Evolutionary conservation across 768 basidiomycete genomes (phyloP).

Genomic region (Macrolepiota albuminosa): DNA sequence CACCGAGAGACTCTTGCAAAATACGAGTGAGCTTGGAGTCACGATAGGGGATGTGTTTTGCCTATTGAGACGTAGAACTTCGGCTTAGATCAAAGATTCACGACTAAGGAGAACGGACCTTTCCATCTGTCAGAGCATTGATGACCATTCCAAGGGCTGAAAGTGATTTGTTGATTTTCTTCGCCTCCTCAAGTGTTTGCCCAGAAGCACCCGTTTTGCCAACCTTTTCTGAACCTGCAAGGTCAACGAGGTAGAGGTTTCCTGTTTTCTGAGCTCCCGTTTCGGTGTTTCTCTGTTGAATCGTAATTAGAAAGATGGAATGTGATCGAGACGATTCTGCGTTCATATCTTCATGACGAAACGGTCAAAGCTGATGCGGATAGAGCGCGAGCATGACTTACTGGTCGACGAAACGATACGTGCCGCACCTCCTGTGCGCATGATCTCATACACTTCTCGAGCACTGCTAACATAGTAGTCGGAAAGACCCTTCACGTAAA

Average conservation of each 20-base stretch:
- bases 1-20: constrained; percentile 96
- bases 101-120: constrained; percentile 45
- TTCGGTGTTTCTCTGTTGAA: constrained; percentile 95
- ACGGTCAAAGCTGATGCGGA: background rate
- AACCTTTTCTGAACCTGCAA: constrained; percentile 98
- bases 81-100: background rate
- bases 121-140: constrained; percentile 93
- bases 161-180: constrained; percentile 99
- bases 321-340: constrained; percentile 98
- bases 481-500: constrained; percentile 95
- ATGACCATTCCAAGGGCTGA: constrained; percentile 99
- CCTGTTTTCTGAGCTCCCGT: constrained; percentile 95
- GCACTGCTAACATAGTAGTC: constrained; percentile 98
- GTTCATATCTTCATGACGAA: constrained; percentile 82
- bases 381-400: constrained; percentile 35
- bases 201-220: constrained; percentile 99
- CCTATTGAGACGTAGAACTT: constrained; percentile 40
- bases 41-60: constrained; percentile 95
- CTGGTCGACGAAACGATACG: constrained; percentile 93
- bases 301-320: constrained; percentile 97
- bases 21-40: constrained; percentile 99
- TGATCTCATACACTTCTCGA: constrained; percentile 96
- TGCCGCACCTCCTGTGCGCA: constrained; percentile 92
- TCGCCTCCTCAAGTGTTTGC: constrained; percentile 97
- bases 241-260: constrained; percentile 94